Evolutionary conservation across 257 asterid genomes (phyloP).

Genomic region (Penstemon eatonii): DNA sequence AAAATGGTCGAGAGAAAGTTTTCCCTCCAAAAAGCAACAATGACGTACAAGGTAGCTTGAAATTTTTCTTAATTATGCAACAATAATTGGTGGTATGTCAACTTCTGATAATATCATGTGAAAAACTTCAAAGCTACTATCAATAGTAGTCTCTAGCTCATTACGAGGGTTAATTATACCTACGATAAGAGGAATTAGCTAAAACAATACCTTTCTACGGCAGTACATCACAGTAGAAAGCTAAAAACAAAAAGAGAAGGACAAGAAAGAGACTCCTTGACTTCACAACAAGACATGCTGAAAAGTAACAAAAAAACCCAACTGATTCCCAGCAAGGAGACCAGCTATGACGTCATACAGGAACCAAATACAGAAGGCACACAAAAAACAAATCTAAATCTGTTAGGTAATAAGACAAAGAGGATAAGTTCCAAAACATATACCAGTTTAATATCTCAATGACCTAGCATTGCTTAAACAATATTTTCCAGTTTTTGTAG

Average conservation of each 20-base stretch:
- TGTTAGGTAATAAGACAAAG: conserved; percentile 2
- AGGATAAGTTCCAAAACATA: conserved; percentile 2
- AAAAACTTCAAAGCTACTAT: neutral
- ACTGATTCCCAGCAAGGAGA: neutral
- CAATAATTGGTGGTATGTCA: conserved; percentile 8
- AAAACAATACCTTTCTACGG: neutral
- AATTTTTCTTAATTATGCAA: neutral
- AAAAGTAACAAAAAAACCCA: neutral
- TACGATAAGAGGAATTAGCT: neutral
- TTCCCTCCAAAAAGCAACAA: neutral
- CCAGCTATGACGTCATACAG: neutral
- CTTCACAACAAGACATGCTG: neutral
- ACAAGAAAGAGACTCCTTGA: neutral
- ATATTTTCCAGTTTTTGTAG: too few relatives aligned
- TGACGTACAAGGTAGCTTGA: neutral
- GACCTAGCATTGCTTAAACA: too few relatives aligned
- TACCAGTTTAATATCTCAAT: neutral
- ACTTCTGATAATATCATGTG: conserved; percentile 2
- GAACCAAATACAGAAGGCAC: conserved; percentile 13
- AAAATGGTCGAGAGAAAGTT: neutral
- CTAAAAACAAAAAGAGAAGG: neutral
- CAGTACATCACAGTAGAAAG: neutral
- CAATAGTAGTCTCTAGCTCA: neutral
- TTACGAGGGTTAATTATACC: too few relatives aligned
- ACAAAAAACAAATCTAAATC: neutral